These are phyloP conservation scores for Xylaria sp. DNA, from an alignment of 2,329 filamentous ascomycete species.

Conservation along the genomic window DNA sequence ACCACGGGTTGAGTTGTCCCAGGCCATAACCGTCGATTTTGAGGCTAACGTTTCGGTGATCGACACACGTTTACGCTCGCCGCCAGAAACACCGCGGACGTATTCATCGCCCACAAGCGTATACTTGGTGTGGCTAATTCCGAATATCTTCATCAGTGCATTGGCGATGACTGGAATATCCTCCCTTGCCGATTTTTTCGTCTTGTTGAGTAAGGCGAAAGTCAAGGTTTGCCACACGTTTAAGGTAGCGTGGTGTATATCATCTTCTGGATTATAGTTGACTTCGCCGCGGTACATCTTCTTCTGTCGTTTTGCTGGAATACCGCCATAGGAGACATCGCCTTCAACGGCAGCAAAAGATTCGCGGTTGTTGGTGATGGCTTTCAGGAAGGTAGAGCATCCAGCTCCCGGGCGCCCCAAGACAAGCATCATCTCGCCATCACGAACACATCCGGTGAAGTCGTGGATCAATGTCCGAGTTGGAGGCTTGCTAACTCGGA, in stretches of 20 bases:
- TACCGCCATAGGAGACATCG: constrained; percentile 76
- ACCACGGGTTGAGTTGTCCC: constrained; percentile 85
- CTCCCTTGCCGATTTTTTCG: constrained; percentile 70
- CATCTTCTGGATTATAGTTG: constrained; percentile 81
- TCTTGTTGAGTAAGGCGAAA: constrained; percentile 81
- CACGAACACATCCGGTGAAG: constrained; percentile 73
- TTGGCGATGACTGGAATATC: constrained; percentile 76
- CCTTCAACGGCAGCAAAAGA: constrained; percentile 74
- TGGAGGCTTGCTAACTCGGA: constrained; percentile 42
- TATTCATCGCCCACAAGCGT: constrained; percentile 80
- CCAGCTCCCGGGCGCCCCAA: constrained; percentile 79
- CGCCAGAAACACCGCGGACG: constrained; percentile 79
- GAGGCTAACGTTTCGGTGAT: constrained; percentile 82
- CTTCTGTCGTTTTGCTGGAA: constrained; percentile 73
- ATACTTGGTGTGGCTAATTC: constrained; percentile 78
- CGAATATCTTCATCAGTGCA: constrained; percentile 80
- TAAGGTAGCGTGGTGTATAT: constrained; percentile 77
- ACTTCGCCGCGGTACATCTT: constrained; percentile 79
- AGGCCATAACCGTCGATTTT: constrained; percentile 77
- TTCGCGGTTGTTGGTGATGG: constrained; percentile 75
- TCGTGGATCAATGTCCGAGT: constrained; percentile 66
- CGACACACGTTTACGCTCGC: constrained; percentile 81
- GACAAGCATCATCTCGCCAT: constrained; percentile 75
- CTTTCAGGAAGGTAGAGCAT: constrained; percentile 81
- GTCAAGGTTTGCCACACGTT: constrained; percentile 82